Conservation (phyloP, 1,284 basidiomycete species). For the Coniferiporia sulphurascens region DNA sequence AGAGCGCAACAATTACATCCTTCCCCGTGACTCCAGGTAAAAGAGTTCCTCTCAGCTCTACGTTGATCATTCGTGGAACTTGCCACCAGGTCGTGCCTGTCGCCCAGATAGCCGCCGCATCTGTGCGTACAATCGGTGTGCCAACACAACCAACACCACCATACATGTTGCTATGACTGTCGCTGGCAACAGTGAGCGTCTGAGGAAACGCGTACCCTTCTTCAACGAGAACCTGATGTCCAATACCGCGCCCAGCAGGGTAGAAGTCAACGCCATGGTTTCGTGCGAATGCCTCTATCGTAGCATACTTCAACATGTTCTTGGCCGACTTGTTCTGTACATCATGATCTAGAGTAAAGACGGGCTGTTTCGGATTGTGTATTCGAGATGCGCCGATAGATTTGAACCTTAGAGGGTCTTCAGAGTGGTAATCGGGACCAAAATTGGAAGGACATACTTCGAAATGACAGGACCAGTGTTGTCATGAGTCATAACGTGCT, state of each 20-base stretch:
- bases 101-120: conserved; percentile 95
- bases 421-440: conserved; percentile 12
- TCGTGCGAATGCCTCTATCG: conserved; percentile 90
- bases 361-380: conserved; percentile 78
- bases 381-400: conserved; percentile 91
- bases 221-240: conserved; percentile 92
- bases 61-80: conserved; percentile 93
- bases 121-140: conserved; percentile 92
- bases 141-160: conserved; percentile 97
- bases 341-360: conserved; percentile 98
- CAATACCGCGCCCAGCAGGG: conserved; percentile 97
- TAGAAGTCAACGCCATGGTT: conserved; percentile 91
- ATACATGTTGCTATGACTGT: conserved; percentile 99
- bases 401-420: conserved; percentile 65
- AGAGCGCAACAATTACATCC: conserved; percentile 96
- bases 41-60: conserved; percentile 83
- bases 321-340: conserved; percentile 96
- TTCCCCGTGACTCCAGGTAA: conserved; percentile 94
- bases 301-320: conserved; percentile 90
- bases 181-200: conserved; percentile 91
- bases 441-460: conserved; percentile 57
- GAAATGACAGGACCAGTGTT: conserved; percentile 98
- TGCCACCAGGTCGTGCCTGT: conserved; percentile 99
- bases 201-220: conserved; percentile 96
- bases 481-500: conserved; percentile 98